These are phyloP conservation scores for Laburnicola sp. DNA, from an alignment of 2,329 filamentous ascomycete genomes.

Conservation along the genomic window DNA sequence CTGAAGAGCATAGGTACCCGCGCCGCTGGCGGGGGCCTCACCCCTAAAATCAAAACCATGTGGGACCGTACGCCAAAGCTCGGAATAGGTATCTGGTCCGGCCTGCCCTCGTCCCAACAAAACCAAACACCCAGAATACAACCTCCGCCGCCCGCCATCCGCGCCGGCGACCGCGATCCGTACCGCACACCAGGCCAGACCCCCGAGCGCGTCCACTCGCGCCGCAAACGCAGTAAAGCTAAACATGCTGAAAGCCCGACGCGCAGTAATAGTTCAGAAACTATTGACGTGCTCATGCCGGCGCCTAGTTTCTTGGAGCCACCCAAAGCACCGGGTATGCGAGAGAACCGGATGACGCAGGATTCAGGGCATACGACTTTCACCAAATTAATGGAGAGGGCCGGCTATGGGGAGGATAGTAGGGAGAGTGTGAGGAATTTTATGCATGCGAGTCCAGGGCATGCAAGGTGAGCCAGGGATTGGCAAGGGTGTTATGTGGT, in stretches of 20 bases:
- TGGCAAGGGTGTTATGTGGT: background rate
- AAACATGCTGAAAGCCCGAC: slow-evolving; percentile 14
- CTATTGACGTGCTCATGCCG: slow-evolving; percentile 50
- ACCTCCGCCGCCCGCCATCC: slow-evolving; percentile 28
- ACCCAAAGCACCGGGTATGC: slow-evolving; percentile 36
- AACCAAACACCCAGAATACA: slow-evolving; percentile 3
- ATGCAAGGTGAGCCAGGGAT: slow-evolving; percentile 1
- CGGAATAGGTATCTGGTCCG: slow-evolving; percentile 31
- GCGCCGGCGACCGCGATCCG: slow-evolving; percentile 34
- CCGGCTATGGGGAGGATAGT: slow-evolving; percentile 43
- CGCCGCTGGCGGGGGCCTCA: slow-evolving; percentile 24
- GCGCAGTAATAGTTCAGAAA: slow-evolving; percentile 46
- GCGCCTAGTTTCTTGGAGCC: slow-evolving; percentile 41
- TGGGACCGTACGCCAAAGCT: slow-evolving; percentile 42
- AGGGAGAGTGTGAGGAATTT: slow-evolving; percentile 34
- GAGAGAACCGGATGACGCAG: slow-evolving; percentile 37
- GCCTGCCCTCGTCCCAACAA: slow-evolving; percentile 16
- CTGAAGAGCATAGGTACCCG: slow-evolving; percentile 25
- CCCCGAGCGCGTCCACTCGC: slow-evolving; percentile 22
- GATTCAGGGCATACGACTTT: slow-evolving; percentile 45
- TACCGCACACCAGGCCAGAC: slow-evolving; percentile 38
- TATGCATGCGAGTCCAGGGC: slow-evolving; percentile 16
- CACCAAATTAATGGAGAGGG: slow-evolving; percentile 48
- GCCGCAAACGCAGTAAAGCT: slow-evolving; percentile 16
- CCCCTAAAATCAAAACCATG: slow-evolving; percentile 40